Base-by-base conservation (phyloP, 208 protist species). In the Trypanosoma platydactyli region DNA sequence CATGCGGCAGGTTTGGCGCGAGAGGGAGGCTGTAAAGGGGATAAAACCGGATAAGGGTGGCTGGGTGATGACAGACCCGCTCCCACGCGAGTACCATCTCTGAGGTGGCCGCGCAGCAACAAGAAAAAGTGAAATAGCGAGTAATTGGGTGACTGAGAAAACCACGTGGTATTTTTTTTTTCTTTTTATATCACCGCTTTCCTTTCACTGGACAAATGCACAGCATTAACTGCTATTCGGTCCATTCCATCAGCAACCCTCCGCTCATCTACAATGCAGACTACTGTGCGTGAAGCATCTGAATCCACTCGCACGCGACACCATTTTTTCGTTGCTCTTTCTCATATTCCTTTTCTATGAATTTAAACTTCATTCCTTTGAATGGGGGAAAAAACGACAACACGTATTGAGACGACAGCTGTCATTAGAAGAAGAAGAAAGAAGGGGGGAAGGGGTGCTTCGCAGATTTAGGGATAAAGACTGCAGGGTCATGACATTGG, bases 1-100 rank as follows among this genome's bases (percentile, higher is more conserved):
- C 50, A 89, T 95, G 86, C 84, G 89, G 25, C 83, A 95, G 59
- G 80, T 95, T 24, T 83, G 86, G 69, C 63, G 68, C 11, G 87
- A 90, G 75, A 73, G 80, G 57, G 80, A 86, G 54, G 65, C 75
- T 5, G 77, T 76, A 22, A 64, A 44, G 22, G 77, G 70, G 5
- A 48, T 80, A 11, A 66, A 64, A 66, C 53, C 84, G 3, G 89
- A 95, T 58, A 95, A 95, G 76, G 73, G 76, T 11, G 89, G 86
- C 12, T 95, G 89, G 89, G 83, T 95, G 1, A 87, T 85, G 65
- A 66, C 80, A 50, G 73, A 80, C 45, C 84, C 85, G 5, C 68
- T 73, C 15, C 70, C 81, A 13, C 76, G 88, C n/a, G 85, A 90
- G 58, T 90, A 40, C 40, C 64, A 25, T 45, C 84, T 60, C 16